These are phyloP conservation scores for Nemania abortiva DNA, from an alignment of 2,329 filamentous ascomycete species.

Conservation along the genomic window DNA sequence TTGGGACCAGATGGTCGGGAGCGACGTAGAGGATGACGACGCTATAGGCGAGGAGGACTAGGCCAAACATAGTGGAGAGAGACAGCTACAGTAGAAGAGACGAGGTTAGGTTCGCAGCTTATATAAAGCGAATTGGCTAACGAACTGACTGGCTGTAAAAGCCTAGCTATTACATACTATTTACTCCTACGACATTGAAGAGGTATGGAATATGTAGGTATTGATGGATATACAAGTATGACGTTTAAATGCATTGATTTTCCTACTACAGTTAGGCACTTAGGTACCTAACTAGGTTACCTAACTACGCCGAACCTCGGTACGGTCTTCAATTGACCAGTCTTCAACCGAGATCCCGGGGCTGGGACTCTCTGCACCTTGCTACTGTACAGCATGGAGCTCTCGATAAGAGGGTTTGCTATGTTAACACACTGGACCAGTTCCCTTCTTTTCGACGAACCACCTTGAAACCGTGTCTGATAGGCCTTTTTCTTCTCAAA, in stretches of 20 bases:
- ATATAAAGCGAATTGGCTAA: too few species aligned
- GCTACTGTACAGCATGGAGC: not conserved
- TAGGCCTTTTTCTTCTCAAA: not conserved
- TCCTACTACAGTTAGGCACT: too few species aligned
- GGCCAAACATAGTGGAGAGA: not conserved
- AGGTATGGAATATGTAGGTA: too few species aligned
- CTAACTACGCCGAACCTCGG: constrained; percentile 42
- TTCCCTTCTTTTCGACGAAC: constrained; percentile 1
- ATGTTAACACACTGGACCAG: not conserved
- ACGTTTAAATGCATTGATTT: too few species aligned
- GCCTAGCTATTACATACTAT: too few species aligned
- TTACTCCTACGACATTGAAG: too few species aligned
- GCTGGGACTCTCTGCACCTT: not conserved
- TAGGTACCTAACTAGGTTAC: constrained; percentile 3
- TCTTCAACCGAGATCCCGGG: constrained; percentile 23
- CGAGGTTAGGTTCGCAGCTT: not conserved
- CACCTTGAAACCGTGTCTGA: constrained; percentile 18
- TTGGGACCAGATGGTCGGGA: constrained; percentile 36
- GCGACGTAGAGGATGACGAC: constrained; percentile 47
- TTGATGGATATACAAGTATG: too few species aligned
- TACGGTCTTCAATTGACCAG: constrained; percentile 39
- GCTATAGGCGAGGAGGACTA: constrained; percentile 46
- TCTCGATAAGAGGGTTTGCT: constrained; percentile 19
- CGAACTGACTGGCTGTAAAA: not conserved
- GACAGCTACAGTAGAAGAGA: not conserved